A percentile compares a stretch with the other conserved stretches of the same genome.
These are phyloP conservation scores for Bimuria novae-zelandiae DNA, from an alignment of 2,329 filamentous ascomycete genomes.

Conservation along the genomic window DNA sequence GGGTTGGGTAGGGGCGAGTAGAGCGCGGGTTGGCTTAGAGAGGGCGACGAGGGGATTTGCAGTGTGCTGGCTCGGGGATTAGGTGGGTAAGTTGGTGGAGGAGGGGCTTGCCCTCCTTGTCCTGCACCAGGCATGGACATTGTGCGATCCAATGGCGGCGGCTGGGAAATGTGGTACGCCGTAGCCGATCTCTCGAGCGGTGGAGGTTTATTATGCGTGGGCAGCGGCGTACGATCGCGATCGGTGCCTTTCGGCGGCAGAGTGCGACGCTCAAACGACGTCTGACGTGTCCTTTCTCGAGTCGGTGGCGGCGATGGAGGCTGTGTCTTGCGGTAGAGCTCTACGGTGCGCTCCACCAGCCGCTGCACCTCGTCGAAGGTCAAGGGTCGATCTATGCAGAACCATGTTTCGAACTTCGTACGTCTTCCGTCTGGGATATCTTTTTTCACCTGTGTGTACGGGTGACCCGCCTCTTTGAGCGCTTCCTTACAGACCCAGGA, in stretches of 20 bases:
- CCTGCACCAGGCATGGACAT: slow-evolving; percentile 29
- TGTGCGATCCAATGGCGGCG: slow-evolving; percentile 33
- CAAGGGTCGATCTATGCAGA: slow-evolving; percentile 40
- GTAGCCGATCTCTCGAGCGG: slow-evolving; percentile 29
- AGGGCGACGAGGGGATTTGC: slow-evolving; percentile 15
- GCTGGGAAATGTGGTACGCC: slow-evolving; percentile 20
- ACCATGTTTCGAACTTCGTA: slow-evolving; percentile 42
- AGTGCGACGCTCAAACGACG: slow-evolving; percentile 28
- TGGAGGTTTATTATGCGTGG: slow-evolving; percentile 20
- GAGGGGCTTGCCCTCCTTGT: neutral
- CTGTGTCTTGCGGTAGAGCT: slow-evolving; percentile 38
- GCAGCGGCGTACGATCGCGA: slow-evolving; percentile 31
- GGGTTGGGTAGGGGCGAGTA: slow-evolving; percentile 11
- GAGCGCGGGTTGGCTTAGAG: slow-evolving; percentile 5
- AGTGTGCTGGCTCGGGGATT: slow-evolving; percentile 21
- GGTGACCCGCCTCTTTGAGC: slow-evolving; percentile 38
- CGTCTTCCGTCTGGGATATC: slow-evolving; percentile 34
- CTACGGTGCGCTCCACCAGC: slow-evolving; percentile 47
- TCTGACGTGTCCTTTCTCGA: slow-evolving; percentile 20
- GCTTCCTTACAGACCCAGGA: slow-evolving; percentile 47
- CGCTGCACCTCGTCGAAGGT: slow-evolving; percentile 41
- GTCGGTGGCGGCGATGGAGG: slow-evolving; percentile 19
- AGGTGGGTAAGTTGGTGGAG: slow-evolving; percentile 10
- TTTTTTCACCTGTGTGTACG: slow-evolving; percentile 39
- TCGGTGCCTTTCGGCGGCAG: no score